phyloP scores from a whole-genome alignment of 2,329 filamentous ascomycete genomes.

The Cryphonectria japonica region DNA sequence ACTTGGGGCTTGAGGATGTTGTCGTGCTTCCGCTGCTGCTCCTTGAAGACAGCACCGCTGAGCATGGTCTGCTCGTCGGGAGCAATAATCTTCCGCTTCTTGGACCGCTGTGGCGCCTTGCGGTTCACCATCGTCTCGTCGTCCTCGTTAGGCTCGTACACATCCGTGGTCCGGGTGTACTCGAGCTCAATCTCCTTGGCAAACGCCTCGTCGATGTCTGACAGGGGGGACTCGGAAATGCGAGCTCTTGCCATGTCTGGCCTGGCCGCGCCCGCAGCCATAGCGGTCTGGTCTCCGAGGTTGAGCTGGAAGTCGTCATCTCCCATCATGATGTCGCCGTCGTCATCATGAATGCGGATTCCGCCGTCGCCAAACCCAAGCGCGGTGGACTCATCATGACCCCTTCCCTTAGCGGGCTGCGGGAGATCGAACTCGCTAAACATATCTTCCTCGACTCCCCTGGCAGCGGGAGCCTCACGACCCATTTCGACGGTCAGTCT shows the following conservation, averaged over 20 bases:
- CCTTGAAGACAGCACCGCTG: conserved; percentile 76
- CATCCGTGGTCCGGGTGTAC: conserved; percentile 58
- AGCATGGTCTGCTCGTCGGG: conserved; percentile 83
- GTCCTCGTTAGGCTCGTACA: conserved; percentile 66
- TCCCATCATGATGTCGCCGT: conserved; percentile 66
- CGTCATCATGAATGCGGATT: conserved; percentile 65
- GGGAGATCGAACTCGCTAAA: conserved; percentile 66
- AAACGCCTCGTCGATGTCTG: conserved; percentile 68
- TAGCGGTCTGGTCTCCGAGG: conserved; percentile 61
- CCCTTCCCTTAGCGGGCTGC: conserved; percentile 59
- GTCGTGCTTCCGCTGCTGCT: conserved; percentile 82
- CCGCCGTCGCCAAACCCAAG: conserved; percentile 58
- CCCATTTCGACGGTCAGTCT: conserved; percentile 80
- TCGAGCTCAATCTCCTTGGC: conserved; percentile 64
- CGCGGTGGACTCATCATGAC: conserved; percentile 59
- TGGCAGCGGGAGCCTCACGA: conserved; percentile 76
- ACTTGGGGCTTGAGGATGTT: conserved; percentile 82
- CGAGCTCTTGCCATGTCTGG: conserved; percentile 57
- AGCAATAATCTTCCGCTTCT: conserved; percentile 78
- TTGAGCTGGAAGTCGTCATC: conserved; percentile 68
- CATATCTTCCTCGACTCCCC: conserved; percentile 71
- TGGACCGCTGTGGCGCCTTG: conserved; percentile 72
- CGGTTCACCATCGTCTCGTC: conserved; percentile 62
- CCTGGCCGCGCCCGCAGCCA: conserved; percentile 53
- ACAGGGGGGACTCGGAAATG: conserved; percentile 72